Evolutionary conservation across 2,329 filamentous ascomycete genomes (phyloP).

Genomic region (Colletotrichum eleusines): DNA sequence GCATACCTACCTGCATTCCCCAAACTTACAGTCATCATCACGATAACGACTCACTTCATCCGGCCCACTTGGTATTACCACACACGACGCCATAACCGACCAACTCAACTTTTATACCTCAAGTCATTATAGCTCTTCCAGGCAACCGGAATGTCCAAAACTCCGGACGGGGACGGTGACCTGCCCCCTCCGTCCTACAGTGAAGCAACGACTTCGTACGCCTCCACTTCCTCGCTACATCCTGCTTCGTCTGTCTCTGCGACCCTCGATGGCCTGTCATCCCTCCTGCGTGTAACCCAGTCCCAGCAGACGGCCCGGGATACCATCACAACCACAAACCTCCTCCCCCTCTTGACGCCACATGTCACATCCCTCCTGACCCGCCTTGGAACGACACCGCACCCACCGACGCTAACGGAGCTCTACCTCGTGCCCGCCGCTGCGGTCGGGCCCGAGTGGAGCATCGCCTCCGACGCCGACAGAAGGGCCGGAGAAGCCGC

Average conservation of each 20-base stretch:
- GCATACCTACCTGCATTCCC: no score
- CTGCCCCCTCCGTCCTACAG: constrained; percentile 43
- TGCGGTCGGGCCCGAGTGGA: constrained; percentile 54
- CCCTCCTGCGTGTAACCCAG: constrained; percentile 53
- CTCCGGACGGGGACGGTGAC: constrained; percentile 5
- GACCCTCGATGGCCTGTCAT: constrained; percentile 51
- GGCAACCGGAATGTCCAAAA: constrained; percentile 38
- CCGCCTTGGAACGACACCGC: constrained; percentile 51
- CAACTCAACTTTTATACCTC: not conserved
- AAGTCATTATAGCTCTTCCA: not conserved
- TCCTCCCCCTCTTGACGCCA: constrained; percentile 56
- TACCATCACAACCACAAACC: constrained; percentile 44
- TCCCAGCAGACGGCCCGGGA: constrained; percentile 54
- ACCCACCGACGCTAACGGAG: constrained; percentile 53
- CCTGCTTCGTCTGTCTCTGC: constrained; percentile 45
- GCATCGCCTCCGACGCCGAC: constrained; percentile 51
- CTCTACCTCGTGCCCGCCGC: constrained; percentile 59
- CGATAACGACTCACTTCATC: not conserved
- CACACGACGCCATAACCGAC: not conserved
- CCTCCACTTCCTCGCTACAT: constrained; percentile 46
- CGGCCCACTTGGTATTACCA: not conserved
- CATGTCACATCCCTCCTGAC: constrained; percentile 57
- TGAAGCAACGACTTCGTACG: constrained; percentile 29
- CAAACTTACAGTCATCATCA: not conserved
- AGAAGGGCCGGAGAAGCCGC: constrained; percentile 48